Evolutionary conservation across 1,284 basidiomycete genomes (phyloP), one percentile per base, ranked within the genome.

Genomic region (Volvariella volvacea): DNA sequence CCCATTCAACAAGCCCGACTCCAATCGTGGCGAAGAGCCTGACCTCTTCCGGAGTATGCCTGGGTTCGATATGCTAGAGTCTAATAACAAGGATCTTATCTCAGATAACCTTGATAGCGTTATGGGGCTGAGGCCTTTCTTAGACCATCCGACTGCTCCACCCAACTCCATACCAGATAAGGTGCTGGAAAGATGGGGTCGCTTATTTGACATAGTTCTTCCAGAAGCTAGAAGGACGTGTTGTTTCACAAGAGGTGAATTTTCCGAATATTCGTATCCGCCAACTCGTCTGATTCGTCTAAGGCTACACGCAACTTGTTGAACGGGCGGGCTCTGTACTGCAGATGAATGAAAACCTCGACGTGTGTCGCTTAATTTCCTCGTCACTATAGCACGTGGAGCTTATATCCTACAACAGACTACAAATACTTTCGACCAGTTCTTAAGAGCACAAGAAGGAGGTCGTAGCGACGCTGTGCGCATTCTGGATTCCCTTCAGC

Each of bases 321-420:
- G 84, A 88, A 62, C 70, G 86, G 19, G 62, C 82, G 8, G 86
- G 86, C 9, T 88, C 86, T 4, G 75, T 89, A 32, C 57, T 89
- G 15, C 86, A 89, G 58, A 71, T 71, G 63, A 83, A 83, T 46
- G 76, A 80, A 56, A 57, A 59, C 3, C 67, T 86, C 3, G 74
- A 88, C 60, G 87, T 84, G 47, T 45, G 71, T 68, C 15, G 45
- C 36, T 37, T 40, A 25, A n/a, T n/a, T n/a, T n/a, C n/a, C n/a
- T n/a, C n/a, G n/a, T n/a, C 36, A 19, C 20, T n/a, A 3, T 37
- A 6, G 15, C 22, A 46, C 20, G 42, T 12, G 25, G 34, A n/a
- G 46, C 31, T 30, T 12, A 30, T 32, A 20, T 22, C 32, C 17
- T 40, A 8, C 52, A 6, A 12, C 25, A 88, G 86, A 88, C 85